These are phyloP conservation scores for Cladosporium austrohemisphaericum DNA, from an alignment of 2,329 filamentous ascomycete genomes.

Conservation along the genomic window DNA sequence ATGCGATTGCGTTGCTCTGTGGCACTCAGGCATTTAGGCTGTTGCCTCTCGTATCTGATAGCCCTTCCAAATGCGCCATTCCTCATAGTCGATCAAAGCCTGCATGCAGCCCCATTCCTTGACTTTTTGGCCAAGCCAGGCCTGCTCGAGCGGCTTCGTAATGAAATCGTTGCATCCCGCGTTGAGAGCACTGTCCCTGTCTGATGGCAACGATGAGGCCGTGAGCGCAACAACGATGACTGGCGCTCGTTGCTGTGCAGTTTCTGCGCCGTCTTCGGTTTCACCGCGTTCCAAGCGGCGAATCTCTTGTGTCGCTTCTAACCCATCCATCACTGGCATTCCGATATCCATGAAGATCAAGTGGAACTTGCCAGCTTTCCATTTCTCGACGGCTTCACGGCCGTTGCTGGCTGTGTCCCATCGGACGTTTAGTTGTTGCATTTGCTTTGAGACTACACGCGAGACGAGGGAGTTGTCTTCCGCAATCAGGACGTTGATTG, in stretches of 20 bases:
- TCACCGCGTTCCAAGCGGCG: slow-evolving; percentile 25
- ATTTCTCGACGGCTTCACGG: slow-evolving; percentile 18
- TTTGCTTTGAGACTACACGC: slow-evolving; percentile 20
- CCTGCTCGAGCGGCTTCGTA: slow-evolving; percentile 93
- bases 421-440: slow-evolving; percentile 19
- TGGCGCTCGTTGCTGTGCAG: slow-evolving; percentile 67
- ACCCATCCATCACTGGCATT: slow-evolving; percentile 35
- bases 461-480: slow-evolving; percentile 34
- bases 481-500: slow-evolving; percentile 25
- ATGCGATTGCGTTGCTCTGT: too few relatives aligned
- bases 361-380: slow-evolving; percentile 33
- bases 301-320: slow-evolving; percentile 28
- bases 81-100: slow-evolving; percentile 89
- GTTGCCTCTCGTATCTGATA: slow-evolving; percentile 1
- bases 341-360: slow-evolving; percentile 49
- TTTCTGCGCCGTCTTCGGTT: slow-evolving; percentile 62
- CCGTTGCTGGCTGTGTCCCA: slow-evolving; percentile 20
- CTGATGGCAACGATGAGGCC: slow-evolving; percentile 83
- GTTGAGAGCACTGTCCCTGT: slow-evolving; percentile 83
- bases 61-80: slow-evolving; percentile 88
- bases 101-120: slow-evolving; percentile 99
- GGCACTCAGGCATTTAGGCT: too few relatives aligned
- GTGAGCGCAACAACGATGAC: slow-evolving; percentile 94
- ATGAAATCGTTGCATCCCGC: slow-evolving; percentile 93
- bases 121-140: slow-evolving; percentile 89